Conservation (phyloP, 2,329 filamentous ascomycete species). For the Colletotrichum higginsianum region DNA sequence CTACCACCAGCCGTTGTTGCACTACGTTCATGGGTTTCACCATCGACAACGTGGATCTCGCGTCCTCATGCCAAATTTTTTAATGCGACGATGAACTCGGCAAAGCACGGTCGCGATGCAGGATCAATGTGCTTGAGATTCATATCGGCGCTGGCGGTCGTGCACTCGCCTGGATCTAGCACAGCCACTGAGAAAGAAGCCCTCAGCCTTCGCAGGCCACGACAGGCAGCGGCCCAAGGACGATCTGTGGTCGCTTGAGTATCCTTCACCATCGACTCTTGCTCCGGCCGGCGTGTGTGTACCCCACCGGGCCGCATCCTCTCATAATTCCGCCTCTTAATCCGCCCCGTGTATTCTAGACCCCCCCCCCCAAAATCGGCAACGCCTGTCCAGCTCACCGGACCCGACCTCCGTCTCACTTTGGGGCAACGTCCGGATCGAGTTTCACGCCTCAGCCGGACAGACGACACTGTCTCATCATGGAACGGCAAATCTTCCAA, state of each 20-base stretch:
- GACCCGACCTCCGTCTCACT: constrained; percentile 23
- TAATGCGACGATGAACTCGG: not conserved
- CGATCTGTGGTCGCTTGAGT: constrained; percentile 9
- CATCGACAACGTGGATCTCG: constrained; percentile 9
- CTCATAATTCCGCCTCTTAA: not conserved
- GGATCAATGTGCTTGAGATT: not conserved
- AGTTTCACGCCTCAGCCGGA: not conserved
- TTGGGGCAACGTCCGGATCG: constrained; percentile 15
- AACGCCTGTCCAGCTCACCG: constrained; percentile 10
- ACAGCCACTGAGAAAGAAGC: not conserved
- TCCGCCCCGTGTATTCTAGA: constrained; percentile 26
- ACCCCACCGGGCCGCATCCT: constrained; percentile 15
- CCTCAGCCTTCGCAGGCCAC: not conserved
- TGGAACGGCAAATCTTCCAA: not conserved
- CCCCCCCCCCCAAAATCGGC: constrained; percentile 29
- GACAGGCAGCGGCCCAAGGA: not conserved
- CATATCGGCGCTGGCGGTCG: constrained; percentile 11
- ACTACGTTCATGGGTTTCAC: constrained; percentile 31
- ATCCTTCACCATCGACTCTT: constrained; percentile 24
- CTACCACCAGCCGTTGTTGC: constrained; percentile 22
- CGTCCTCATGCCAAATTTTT: constrained; percentile 11
- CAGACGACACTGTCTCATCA: constrained; percentile 3
- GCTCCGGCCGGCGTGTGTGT: not conserved
- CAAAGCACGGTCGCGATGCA: constrained; percentile 13
- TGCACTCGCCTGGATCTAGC: not conserved